Base-by-base conservation (phyloP, 768 basidiomycete genomes). In the Amanita fuliginea region DNA sequence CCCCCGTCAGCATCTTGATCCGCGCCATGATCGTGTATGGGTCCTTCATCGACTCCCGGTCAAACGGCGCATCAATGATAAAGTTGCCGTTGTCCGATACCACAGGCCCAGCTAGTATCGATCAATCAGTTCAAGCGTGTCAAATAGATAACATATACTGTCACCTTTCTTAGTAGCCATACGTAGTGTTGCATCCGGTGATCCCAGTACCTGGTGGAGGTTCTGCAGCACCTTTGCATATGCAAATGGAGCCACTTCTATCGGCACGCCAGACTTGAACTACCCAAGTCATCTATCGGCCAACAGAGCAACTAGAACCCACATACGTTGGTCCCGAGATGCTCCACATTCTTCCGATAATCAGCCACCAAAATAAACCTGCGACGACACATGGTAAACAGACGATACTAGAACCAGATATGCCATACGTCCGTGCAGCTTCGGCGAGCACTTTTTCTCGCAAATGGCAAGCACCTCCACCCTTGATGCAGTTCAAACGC, bases 21-120 rank as follows among this genome's bases (percentile, higher is more conserved):
- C 75, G 72, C 13, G 71, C 64, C 68, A 95, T 68, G 14, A 97
- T 86, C 52, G 67, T 67, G 37, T 68, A 69, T 1, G 92, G 88
- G 30, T 87, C 71, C 55, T 67, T 61, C 75, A 95, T 83, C 58
- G 73, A 60, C 33, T 81, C 77, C 49, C 69, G 72, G 11, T 77
- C 69, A 67, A 97, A 98, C 1, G 92, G 90, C 13, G 96, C 96
- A 59, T 99, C 96, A 55, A 99, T 95, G 56, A 97, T 76, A 64
- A 99, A 98, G 67, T 96, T 97, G 18, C 91, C 90, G 57, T 99
- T 99, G 64, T 99, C 96, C 3, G 89, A 78, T 14, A 99, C 95
- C 36, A 99, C 89, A 9, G 95, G 96, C 7, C 96, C 95, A 41
- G 94, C 94, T 76, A 59, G 51, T 54, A 33, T 32, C 41, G 26